phyloP scores from a whole-genome alignment of 148 eudicot genomes.

The Amaranthus palmeri region DNA sequence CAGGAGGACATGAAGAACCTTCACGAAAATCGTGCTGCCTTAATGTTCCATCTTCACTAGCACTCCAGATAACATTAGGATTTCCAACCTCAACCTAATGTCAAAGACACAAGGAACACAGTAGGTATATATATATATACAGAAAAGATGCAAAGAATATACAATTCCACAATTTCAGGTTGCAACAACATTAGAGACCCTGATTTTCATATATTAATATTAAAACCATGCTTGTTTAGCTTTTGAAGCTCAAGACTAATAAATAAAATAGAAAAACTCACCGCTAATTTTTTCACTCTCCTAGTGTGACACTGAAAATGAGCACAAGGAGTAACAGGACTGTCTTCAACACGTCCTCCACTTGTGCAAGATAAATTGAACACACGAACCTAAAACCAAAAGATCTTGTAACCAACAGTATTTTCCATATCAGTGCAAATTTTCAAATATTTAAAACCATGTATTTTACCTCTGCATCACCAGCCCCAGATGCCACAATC shows the following conservation, averaged over 20 bases:
- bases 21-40: constrained; percentile 98
- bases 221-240: no score
- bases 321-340: constrained; percentile 53
- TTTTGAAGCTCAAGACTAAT: neutral
- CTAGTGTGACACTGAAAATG: constrained; percentile 85
- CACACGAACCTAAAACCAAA: constrained; percentile 67
- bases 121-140: neutral
- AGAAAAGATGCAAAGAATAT: neutral
- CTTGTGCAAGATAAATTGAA: constrained; percentile 58
- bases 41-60: constrained; percentile 98
- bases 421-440: neutral
- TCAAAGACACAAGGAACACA: constrained; percentile 12
- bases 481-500: constrained; percentile 90
- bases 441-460: constrained; percentile 1
- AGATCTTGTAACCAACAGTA: constrained; percentile 17
- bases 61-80: constrained; percentile 97
- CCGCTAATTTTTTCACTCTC: constrained; percentile 95
- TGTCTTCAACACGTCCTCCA: constrained; percentile 53
- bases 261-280: constrained; percentile 27
- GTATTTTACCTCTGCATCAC: constrained; percentile 77
- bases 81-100: constrained; percentile 87
- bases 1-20: constrained; percentile 82
- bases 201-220: neutral
- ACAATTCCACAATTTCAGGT: neutral
- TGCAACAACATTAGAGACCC: neutral